Percentiles rank a stretch among this genome's conserved stretches.
phyloP scores from a whole-genome alignment of 148 eudicot species.

The Cornus suecica region DNA sequence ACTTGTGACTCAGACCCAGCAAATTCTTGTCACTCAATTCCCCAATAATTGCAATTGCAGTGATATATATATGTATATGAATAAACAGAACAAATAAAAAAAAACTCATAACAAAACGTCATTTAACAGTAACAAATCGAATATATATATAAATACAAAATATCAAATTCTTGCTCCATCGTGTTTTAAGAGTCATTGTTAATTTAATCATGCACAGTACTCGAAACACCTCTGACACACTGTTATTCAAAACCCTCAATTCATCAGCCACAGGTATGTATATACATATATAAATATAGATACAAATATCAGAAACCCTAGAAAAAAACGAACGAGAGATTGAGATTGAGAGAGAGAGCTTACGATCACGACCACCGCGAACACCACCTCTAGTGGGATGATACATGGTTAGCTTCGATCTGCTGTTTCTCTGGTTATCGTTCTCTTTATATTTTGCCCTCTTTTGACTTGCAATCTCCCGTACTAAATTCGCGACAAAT shows the following conservation, averaged over 20 bases:
- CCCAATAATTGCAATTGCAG: neutral
- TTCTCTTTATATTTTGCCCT: neutral
- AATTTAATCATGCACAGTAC: neutral
- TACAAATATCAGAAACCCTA: conserved; percentile 19
- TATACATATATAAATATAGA: neutral
- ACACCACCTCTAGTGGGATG: conserved; percentile 95
- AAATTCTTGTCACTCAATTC: neutral
- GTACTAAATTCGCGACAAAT: too few species aligned
- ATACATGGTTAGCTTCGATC: conserved; percentile 48
- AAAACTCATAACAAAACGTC: too few species aligned
- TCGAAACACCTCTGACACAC: neutral
- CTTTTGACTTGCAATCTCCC: too few species aligned
- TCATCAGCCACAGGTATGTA: neutral
- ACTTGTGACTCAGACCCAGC: neutral
- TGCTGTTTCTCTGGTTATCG: neutral
- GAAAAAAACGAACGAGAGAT: conserved; percentile 4
- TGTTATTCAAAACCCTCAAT: neutral
- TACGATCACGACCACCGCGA: conserved; percentile 99
- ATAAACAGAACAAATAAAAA: too few species aligned
- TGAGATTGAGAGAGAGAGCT: conserved; percentile 26
- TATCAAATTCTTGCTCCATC: neutral
- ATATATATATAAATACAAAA: too few species aligned
- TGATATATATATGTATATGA: too few species aligned
- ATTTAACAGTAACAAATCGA: too few species aligned
- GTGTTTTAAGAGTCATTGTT: too few species aligned